Percentiles rank a stretch among this genome's conserved stretches.
Evolutionary conservation across 176 grass and related monocot species (phyloP).

Genomic region (Ensete glaucum): DNA sequence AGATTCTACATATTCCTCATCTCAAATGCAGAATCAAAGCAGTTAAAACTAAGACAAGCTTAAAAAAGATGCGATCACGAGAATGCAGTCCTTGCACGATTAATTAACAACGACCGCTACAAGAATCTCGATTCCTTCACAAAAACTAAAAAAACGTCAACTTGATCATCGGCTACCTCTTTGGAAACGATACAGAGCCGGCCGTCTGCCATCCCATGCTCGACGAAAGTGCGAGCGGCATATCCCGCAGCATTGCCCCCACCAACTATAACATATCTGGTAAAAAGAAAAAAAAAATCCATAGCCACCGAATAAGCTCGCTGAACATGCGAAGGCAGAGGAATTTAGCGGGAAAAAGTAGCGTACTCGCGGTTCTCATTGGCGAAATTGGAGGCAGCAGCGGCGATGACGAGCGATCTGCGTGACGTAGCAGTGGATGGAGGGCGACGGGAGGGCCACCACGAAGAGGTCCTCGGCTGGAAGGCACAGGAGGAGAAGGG

Average conservation of each 20-base stretch:
- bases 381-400: conserved; percentile 26
- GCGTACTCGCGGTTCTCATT: conserved; percentile 66
- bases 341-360: conserved; percentile 12
- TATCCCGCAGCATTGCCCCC: conserved; percentile 88
- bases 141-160: neutral
- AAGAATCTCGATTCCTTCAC: neutral
- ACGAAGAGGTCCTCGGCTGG: conserved; percentile 3
- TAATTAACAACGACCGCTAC: neutral
- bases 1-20: too few relatives aligned
- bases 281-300: neutral
- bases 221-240: conserved; percentile 73
- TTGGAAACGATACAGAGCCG: conserved; percentile 87
- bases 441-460: neutral
- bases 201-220: conserved; percentile 79
- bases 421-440: conserved; percentile 8
- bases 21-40: neutral
- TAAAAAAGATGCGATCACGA: neutral
- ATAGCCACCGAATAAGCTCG: neutral
- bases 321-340: neutral
- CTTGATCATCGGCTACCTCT: conserved; percentile 40
- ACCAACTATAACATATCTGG: conserved; percentile 86
- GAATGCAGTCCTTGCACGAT: neutral
- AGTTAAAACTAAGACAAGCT: neutral
- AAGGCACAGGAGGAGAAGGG: conserved; percentile 22
- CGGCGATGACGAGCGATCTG: conserved; percentile 24